Evolutionary conservation across 768 basidiomycete species (phyloP), one percentile per base, ranked within the genome.

Genomic region (Rhizopogon vulgaris): DNA sequence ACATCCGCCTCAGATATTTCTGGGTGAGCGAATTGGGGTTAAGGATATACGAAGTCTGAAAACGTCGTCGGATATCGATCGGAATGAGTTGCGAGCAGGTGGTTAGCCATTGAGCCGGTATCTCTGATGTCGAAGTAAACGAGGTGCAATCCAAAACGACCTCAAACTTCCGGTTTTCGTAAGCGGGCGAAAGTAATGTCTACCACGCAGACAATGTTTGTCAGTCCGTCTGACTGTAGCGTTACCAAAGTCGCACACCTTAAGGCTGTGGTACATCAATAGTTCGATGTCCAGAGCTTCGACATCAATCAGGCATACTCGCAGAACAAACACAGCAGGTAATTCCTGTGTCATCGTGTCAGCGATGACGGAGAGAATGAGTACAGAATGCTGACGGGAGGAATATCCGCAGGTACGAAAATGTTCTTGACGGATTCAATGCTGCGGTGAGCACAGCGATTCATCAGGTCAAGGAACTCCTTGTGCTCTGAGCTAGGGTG

Each of bases 71-170:
- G 50, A 90, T 77, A 53, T 92, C 88, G 24, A 66, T 63, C 6
- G 91, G 89, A 49, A 87, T 79, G 17, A 89, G 71, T 62, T 91
- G 87, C 11, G 83, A 78, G 53, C 86, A 84, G 49, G 82, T 85
- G 65, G 86, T 89, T 41, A 92, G 63, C 86, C 87, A 90, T 55
- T 87, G 85, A 8, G 88, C 70, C 0, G 92, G 91, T 7, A 92
- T 72, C 66, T 92, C 88, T 0, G 89, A 88, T 9, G 78, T 76
- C 2, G 84, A 74, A 3, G 82, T 76, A 63, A 93, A 92, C 8
- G 77, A 78, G 34, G 90, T 92, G 68, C 85, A 91, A 58, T 94
- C 91, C 30, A 93, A 62, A 56, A 94, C 78, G 43, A 94, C 70
- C 42, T 91, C 87, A 61, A 85, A 89, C 3, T 63, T 53, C 27